Base-by-base conservation (phyloP, 1,284 basidiomycete species). In the Bjerkandera adusta region DNA sequence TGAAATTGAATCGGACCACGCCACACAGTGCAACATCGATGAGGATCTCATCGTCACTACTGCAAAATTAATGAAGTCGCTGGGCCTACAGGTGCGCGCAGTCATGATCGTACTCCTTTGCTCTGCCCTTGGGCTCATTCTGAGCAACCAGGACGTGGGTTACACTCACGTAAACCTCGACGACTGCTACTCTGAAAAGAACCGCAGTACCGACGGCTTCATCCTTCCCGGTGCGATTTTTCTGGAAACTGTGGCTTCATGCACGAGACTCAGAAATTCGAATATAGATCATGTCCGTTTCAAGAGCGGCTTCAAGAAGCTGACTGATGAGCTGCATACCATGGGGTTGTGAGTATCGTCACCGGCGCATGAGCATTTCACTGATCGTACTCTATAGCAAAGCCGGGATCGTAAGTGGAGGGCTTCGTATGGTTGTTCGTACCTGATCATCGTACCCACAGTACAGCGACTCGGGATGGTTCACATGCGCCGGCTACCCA, bases 391-490 rank as follows among this genome's bases (percentile, higher is more conserved):
- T 10, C 18, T 36, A 15, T 47, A 67, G 65, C 25, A 62, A 68
- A 51, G 60, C 64, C 4, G 66, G 67, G 5, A 68, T 68, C 15
- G 64, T 67, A 47, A 49, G 55, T 40, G 26, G 20, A 36, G 12
- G 16, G 24, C 5, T 8, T 37, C 10, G 20, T 24, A 8, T n/a
- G n/a, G n/a, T n/a, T n/a, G n/a, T n/a, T n/a, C n/a, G n/a, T n/a
- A n/a, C 25, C 15, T 35, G 13, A 20, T 20, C 15, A 11, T 21
- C 5, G 11, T 30, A 11, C 16, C n/a, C 40, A 8, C 41, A 75
- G 73, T 79, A 79, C 48, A 68, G 73, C 41, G 75, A 77, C 50
- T 72, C 75, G 10, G 76, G 76, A 15, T 78, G 75, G 76, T 70
- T 68, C 51, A 78, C 76, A 2, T 78, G 76, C 50, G 68, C 68